Evolutionary conservation across 164 flowering plant genomes (phyloP).

Genomic region (Aristolochia contorta): DNA sequence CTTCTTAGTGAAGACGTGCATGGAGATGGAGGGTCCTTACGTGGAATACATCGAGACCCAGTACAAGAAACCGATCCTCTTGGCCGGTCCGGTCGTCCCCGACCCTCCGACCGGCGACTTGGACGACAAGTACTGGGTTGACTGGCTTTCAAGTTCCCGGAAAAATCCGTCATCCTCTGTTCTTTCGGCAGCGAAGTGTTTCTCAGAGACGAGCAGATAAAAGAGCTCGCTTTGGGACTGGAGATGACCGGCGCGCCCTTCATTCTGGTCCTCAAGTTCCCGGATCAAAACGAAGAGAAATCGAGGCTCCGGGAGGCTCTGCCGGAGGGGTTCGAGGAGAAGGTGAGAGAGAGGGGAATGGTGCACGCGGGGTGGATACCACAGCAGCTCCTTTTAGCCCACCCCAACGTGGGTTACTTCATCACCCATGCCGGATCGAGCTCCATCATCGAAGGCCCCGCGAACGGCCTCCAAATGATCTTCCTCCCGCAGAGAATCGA

Average conservation of each 20-base stretch:
- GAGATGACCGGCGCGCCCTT: slow-evolving; percentile 14
- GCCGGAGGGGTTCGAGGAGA: slow-evolving; percentile 11
- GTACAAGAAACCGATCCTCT: slow-evolving; percentile 9
- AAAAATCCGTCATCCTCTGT: slow-evolving; percentile 12
- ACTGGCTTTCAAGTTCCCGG: slow-evolving; percentile 9
- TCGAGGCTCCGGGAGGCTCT: slow-evolving; percentile 3
- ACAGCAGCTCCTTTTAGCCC: slow-evolving; percentile 29
- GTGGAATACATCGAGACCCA: slow-evolving; percentile 6
- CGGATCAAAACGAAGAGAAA: neutral
- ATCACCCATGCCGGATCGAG: slow-evolving; percentile 47
- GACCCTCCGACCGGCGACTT: neutral
- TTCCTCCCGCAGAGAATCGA: slow-evolving; percentile 33
- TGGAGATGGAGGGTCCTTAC: slow-evolving; percentile 16
- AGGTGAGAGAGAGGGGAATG: slow-evolving; percentile 12
- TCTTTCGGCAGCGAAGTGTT: slow-evolving; percentile 14
- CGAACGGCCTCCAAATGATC: slow-evolving; percentile 35
- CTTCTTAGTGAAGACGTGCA: slow-evolving; percentile 5
- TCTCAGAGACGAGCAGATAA: slow-evolving; percentile 8
- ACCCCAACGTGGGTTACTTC: slow-evolving; percentile 42
- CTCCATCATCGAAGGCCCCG: slow-evolving; percentile 36
- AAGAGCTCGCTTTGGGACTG: slow-evolving; percentile 10
- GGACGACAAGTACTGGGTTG: slow-evolving; percentile 8
- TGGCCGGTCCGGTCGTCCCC: slow-evolving; percentile 9
- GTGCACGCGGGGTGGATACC: slow-evolving; percentile 14
- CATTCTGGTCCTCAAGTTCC: slow-evolving; percentile 8